These are phyloP conservation scores for Chionographis japonica DNA, from an alignment of 106 monocot genomes.

Conservation along the genomic window DNA sequence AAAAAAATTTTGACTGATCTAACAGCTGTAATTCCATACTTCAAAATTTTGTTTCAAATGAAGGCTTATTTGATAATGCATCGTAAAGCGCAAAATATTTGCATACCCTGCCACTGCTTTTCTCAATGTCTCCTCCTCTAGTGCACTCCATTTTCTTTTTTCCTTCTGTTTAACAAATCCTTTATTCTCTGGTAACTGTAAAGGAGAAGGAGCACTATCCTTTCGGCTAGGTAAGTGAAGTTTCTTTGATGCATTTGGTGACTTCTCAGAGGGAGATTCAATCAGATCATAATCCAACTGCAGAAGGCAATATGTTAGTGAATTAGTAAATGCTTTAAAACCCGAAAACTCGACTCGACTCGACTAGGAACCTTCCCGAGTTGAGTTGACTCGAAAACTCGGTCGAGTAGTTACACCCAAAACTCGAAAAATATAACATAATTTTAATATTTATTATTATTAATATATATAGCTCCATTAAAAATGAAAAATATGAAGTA, in stretches of 20 bases:
- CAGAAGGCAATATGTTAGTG: constrained; percentile 6
- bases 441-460: too few relatives aligned
- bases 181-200: constrained; percentile 4
- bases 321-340: neutral
- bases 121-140: constrained; percentile 47
- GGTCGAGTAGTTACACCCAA: too few relatives aligned
- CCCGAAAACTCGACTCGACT: too few relatives aligned
- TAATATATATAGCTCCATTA: too few relatives aligned
- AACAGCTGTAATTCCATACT: too few relatives aligned
- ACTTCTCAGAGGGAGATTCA: constrained; percentile 1
- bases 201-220: constrained; percentile 17
- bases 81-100: neutral
- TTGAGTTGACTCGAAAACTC: too few relatives aligned
- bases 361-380: too few relatives aligned
- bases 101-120: constrained; percentile 44
- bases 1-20: too few relatives aligned
- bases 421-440: too few relatives aligned
- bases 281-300: constrained; percentile 31
- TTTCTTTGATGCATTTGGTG: constrained; percentile 14
- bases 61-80: too few relatives aligned
- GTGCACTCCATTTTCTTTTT: constrained; percentile 35
- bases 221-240: constrained; percentile 8
- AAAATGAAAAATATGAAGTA: too few relatives aligned
- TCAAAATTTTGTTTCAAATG: too few relatives aligned
- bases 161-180: constrained; percentile 24